Conservation (phyloP, 2,329 filamentous ascomycete species). For the Aspergillus thermomutatus region DNA sequence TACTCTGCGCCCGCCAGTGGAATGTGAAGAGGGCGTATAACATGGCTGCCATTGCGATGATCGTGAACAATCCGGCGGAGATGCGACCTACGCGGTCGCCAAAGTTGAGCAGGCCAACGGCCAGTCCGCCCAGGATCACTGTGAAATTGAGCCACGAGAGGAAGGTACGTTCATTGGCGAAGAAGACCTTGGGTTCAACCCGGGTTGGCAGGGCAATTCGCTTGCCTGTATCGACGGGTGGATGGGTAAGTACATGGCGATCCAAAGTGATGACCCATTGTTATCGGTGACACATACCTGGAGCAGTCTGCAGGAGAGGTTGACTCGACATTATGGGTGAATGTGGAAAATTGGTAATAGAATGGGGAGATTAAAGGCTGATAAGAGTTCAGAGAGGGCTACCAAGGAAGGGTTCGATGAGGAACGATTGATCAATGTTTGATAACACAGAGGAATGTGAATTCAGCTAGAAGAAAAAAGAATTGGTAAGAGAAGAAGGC, state of each 20-base stretch:
- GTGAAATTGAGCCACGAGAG: slow-evolving; percentile 99
- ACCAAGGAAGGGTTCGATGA: neutral
- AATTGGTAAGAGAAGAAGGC: neutral
- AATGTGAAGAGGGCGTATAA: slow-evolving; percentile 92
- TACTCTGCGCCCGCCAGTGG: slow-evolving; percentile 94
- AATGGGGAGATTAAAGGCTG: neutral
- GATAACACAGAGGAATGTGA: neutral
- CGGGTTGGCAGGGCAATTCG: slow-evolving; percentile 96
- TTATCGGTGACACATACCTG: slow-evolving; percentile 57
- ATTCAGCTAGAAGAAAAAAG: neutral
- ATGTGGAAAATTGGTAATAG: slow-evolving; percentile 1
- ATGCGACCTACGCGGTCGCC: slow-evolving; percentile 93
- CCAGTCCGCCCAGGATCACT: slow-evolving; percentile 93
- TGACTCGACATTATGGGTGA: slow-evolving; percentile 77
- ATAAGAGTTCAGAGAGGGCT: neutral
- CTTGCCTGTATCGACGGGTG: slow-evolving; percentile 64
- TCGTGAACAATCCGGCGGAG: slow-evolving; percentile 86
- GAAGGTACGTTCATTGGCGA: slow-evolving; percentile 99
- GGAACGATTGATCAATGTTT: neutral
- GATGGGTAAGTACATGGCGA: slow-evolving; percentile 7
- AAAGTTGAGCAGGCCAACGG: slow-evolving; percentile 96
- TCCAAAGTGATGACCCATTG: neutral
- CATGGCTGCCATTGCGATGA: slow-evolving; percentile 93
- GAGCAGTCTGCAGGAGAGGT: slow-evolving; percentile 90
- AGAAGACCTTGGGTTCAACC: slow-evolving; percentile 99